Conservation (phyloP, 257 asterid species). For the Pogostemon cablin region DNA sequence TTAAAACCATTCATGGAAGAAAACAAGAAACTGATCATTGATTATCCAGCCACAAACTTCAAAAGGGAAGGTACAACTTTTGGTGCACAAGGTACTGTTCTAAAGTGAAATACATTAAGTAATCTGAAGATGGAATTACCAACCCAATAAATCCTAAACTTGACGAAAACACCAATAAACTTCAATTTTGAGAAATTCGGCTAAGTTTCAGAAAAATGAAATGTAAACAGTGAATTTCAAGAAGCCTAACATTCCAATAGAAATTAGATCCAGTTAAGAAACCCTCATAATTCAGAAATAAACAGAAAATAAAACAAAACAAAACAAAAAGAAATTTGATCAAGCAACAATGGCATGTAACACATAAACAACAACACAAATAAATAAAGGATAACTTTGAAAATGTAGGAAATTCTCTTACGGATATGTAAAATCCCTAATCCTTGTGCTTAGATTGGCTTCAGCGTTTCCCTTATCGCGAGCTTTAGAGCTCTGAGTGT, state of each 20-base stretch:
- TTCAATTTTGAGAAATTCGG: constrained; percentile 19
- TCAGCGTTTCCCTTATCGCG: constrained; percentile 30
- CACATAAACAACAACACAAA: not conserved
- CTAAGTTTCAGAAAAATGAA: not conserved
- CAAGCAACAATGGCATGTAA: constrained; percentile 28
- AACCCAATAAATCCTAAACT: not conserved
- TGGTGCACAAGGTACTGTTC: constrained; percentile 9
- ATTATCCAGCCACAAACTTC: constrained; percentile 13
- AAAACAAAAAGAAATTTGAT: constrained; percentile 17
- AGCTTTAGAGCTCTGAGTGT: constrained; percentile 26
- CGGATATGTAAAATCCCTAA: constrained; percentile 30
- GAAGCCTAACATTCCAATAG: constrained; percentile 1
- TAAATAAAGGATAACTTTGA: not conserved
- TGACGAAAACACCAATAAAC: constrained; percentile 29
- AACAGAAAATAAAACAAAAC: not conserved
- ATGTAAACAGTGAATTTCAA: not conserved
- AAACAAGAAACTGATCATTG: constrained; percentile 1
- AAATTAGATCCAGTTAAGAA: constrained; percentile 33
- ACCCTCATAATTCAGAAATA: constrained; percentile 17
- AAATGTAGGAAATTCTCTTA: constrained; percentile 31
- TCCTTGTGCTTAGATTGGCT: constrained; percentile 15
- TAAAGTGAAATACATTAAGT: not conserved
- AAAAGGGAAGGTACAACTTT: constrained; percentile 20
- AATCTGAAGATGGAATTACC: constrained; percentile 26
- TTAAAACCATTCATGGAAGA: not conserved